Evolutionary conservation across 768 basidiomycete species (phyloP).

Genomic region (Termitomyces sp.): DNA sequence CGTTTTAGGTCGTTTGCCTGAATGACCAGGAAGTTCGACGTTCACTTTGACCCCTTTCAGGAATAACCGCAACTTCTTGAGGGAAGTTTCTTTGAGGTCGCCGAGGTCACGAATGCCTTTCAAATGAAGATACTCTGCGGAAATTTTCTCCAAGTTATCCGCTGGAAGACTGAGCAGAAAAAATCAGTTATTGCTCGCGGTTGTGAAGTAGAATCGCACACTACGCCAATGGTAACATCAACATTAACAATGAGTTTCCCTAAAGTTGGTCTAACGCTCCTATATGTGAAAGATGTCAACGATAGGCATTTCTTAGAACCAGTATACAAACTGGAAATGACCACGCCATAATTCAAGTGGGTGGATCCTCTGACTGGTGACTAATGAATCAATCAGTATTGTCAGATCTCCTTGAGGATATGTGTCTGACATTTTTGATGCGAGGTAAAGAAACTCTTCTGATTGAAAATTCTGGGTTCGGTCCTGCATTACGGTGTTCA

Average conservation of each 20-base stretch:
- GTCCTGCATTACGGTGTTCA: constrained; percentile 10
- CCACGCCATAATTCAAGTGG: constrained; percentile 37
- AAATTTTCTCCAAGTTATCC: constrained; percentile 16
- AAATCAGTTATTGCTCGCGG: not conserved
- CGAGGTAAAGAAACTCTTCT: constrained; percentile 21
- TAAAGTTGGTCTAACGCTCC: constrained; percentile 36
- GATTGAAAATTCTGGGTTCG: constrained; percentile 17
- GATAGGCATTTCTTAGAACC: not conserved
- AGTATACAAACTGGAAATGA: constrained; percentile 32
- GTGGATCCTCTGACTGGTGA: constrained; percentile 11
- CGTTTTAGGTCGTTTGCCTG: constrained; percentile 16
- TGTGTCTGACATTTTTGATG: constrained; percentile 12
- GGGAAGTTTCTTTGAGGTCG: not conserved
- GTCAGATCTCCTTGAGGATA: not conserved
- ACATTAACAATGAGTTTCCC: constrained; percentile 34
- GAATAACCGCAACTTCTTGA: constrained; percentile 21
- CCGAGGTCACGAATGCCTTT: constrained; percentile 15
- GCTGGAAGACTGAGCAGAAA: constrained; percentile 19
- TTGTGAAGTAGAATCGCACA: constrained; percentile 22
- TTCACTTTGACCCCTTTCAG: constrained; percentile 24
- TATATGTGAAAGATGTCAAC: constrained; percentile 10
- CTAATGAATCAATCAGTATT: constrained; percentile 7
- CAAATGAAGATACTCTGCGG: constrained; percentile 14
- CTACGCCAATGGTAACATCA: constrained; percentile 34
- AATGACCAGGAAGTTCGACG: constrained; percentile 15